Conservation (phyloP, 2,329 filamentous ascomycete genomes). For the Neonectria faginata region DNA sequence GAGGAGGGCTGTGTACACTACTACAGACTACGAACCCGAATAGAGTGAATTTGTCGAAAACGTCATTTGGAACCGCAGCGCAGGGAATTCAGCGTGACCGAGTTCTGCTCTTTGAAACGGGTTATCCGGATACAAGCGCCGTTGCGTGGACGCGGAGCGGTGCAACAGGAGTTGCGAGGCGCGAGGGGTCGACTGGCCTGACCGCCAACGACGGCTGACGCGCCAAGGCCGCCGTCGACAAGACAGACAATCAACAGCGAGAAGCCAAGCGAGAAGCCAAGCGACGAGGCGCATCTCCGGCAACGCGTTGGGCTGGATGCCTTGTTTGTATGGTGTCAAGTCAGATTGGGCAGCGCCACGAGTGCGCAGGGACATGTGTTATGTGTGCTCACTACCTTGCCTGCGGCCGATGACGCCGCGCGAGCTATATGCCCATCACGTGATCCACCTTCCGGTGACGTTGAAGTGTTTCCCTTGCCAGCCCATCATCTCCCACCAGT, state of each 20-base stretch:
- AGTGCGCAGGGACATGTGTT: constrained; percentile 31
- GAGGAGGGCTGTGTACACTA: constrained; percentile 49
- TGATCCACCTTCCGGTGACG: constrained; percentile 51
- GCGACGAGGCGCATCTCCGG: constrained; percentile 11
- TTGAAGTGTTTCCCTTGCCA: constrained; percentile 50
- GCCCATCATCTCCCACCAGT: constrained; percentile 49
- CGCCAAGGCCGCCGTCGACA: constrained; percentile 26
- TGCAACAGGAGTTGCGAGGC: constrained; percentile 45
- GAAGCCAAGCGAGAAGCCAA: neutral
- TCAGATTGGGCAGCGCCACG: constrained; percentile 28
- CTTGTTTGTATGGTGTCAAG: constrained; percentile 37
- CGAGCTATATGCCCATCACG: constrained; percentile 47
- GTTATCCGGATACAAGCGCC: constrained; percentile 47
- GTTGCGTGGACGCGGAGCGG: constrained; percentile 47
- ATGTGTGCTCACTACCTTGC: constrained; percentile 31
- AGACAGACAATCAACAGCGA: constrained; percentile 10
- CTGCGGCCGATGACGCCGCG: constrained; percentile 42
- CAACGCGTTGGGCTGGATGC: constrained; percentile 32
- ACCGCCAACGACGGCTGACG: constrained; percentile 35
- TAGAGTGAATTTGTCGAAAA: constrained; percentile 44
- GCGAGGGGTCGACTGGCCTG: constrained; percentile 36
- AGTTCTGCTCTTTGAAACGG: constrained; percentile 43
- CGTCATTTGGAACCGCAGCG: constrained; percentile 34
- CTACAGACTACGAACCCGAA: constrained; percentile 47
- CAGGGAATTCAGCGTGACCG: constrained; percentile 33